Base-by-base conservation (phyloP, 176 grass and related monocot genomes). In the Eragrostis curvula region DNA sequence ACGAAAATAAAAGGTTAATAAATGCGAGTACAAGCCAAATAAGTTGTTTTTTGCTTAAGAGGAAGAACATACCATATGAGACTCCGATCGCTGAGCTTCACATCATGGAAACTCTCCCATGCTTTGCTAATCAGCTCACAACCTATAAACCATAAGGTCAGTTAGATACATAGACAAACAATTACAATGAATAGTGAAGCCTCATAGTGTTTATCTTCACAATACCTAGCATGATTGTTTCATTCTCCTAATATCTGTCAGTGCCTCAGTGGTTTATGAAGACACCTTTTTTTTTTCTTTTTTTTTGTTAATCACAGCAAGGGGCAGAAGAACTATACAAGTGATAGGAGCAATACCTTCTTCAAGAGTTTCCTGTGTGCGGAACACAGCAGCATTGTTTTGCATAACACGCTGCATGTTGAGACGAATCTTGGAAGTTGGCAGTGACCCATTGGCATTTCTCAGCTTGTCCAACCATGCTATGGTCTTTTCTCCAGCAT, bases 391-490 rank as follows among this genome's bases (percentile, higher is more conserved):
- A 68, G 87, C 89, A 83, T 95, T 95, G 73, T 85, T 95, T 74
- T 95, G 93, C 93, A 95, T 95, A 71, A 95, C 87, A 52, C 93
- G 89, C 49, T 95, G 93, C 93, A 95, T 95, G 70, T 95, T 85
- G 44, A 95, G 87, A 52, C 93, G 90, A 57, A 95, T 80, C 36
- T 95, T 86, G 57, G 93, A 95, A 65, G 93, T 92, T 76, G 87
- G 81, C 51, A 95, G 66, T 53, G 89, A 90, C 43, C 93, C 93
- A 78, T 88, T 88, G 28, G 93, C 70, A 55, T 92, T 95, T 70
- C 93, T 87, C 79, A 95, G 74, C 68, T 90, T 89, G 78, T 95
- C 93, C 71, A 95, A 73, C 93, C 93, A 90, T 53, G 89, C 87
- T 80, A 95, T 95, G 55, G 93, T 95, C 82, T 79, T 90, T 57